phyloP scores from a whole-genome alignment of 1,139 yeast species.

The Petasospora fabianii region DNA sequence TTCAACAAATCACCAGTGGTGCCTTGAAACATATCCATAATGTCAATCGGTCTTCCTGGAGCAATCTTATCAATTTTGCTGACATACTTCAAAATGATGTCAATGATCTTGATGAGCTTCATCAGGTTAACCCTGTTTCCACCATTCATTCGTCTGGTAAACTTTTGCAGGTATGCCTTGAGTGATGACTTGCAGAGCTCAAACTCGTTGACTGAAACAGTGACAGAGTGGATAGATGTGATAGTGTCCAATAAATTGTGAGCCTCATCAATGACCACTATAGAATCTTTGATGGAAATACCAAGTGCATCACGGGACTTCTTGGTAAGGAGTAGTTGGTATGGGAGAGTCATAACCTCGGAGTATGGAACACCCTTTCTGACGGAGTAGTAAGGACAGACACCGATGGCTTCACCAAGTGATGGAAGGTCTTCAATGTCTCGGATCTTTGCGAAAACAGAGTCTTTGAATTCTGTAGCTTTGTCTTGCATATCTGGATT shows the following conservation, averaged over 20 bases:
- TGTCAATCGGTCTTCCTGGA: slow-evolving; percentile 53
- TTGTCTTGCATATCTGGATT: slow-evolving; percentile 17
- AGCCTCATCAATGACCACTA: slow-evolving; percentile 88
- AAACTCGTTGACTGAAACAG: slow-evolving; percentile 51
- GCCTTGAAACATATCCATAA: slow-evolving; percentile 48
- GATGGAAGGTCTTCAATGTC: slow-evolving; percentile 80
- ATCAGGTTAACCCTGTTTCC: slow-evolving; percentile 68
- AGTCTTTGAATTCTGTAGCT: slow-evolving; percentile 53
- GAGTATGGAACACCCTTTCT: slow-evolving; percentile 48
- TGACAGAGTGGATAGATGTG: slow-evolving; percentile 62
- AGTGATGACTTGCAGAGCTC: slow-evolving; percentile 38
- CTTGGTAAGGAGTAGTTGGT: slow-evolving; percentile 69
- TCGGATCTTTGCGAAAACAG: slow-evolving; percentile 55
- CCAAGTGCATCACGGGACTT: slow-evolving; percentile 60
- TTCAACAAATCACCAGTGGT: slow-evolving; percentile 72
- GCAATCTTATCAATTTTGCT: slow-evolving; percentile 31
- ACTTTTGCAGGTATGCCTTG: slow-evolving; percentile 53
- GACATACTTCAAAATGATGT: slow-evolving; percentile 47
- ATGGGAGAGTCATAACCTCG: slow-evolving; percentile 82
- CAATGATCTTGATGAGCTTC: slow-evolving; percentile 59
- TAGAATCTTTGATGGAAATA: slow-evolving; percentile 56
- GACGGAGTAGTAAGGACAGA: slow-evolving; percentile 83
- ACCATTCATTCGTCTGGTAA: slow-evolving; percentile 61
- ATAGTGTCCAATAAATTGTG: slow-evolving; percentile 84
- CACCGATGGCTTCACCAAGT: slow-evolving; percentile 52